Conservation (phyloP, 1,284 basidiomycete species). For the Salmacisia buchloeana region DNA sequence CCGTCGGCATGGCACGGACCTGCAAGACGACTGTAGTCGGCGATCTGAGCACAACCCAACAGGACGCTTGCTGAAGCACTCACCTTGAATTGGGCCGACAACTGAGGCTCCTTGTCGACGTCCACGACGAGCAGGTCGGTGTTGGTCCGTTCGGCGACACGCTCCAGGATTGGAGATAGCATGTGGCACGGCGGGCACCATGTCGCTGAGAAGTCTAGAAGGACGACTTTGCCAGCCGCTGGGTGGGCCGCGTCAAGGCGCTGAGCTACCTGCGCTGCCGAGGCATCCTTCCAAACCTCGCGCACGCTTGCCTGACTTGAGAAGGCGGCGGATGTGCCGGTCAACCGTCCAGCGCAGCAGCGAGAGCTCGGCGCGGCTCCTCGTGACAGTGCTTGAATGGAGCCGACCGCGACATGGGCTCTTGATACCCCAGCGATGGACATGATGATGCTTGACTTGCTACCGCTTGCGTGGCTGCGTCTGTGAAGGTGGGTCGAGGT, state of each 20-base stretch:
- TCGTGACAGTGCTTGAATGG: too few relatives aligned
- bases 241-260: neutral
- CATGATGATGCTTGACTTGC: too few relatives aligned
- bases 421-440: too few relatives aligned
- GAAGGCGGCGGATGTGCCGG: neutral
- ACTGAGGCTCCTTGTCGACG: neutral
- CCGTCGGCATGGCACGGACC: constrained; percentile 6
- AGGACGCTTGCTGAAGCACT: neutral
- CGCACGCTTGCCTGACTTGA: neutral
- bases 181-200: constrained; percentile 2
- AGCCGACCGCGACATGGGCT: too few relatives aligned
- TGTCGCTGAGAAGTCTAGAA: neutral
- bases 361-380: too few relatives aligned
- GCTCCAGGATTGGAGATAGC: neutral
- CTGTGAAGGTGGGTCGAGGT: too few relatives aligned
- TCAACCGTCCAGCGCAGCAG: too few relatives aligned
- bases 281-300: neutral
- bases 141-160: neutral
- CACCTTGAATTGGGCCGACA: neutral
- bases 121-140: constrained; percentile 2
- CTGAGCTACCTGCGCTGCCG: neutral
- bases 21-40: neutral
- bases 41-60: neutral
- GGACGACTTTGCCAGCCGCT: neutral
- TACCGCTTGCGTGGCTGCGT: too few relatives aligned